Base-by-base conservation (phyloP, 1,284 basidiomycete species). In the Grifola frondosa region DNA sequence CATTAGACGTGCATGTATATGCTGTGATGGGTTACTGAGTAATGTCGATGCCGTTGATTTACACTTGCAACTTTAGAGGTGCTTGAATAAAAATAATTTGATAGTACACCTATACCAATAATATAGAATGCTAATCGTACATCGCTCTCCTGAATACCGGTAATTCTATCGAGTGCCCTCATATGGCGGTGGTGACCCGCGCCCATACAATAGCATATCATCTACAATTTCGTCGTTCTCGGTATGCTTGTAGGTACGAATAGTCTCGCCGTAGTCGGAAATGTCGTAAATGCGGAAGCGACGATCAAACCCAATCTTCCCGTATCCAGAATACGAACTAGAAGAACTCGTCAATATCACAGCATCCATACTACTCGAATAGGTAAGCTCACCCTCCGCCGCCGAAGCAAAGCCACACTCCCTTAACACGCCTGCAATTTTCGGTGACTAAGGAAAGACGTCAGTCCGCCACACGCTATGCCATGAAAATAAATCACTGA, bases 381-480 rank as follows among this genome's bases (percentile, higher is more conserved):
- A 19, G 6, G 12, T 13, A 24, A 7, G 68, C 79, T 59, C 56
- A 84, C 69, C 88, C 84, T 56, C 94, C 95, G 21, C 95, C 95
- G 17, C 90, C 90, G 62, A 99, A 99, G 68, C 95, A 98, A 55
- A 89, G 73, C 95, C 96, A 98, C 3, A 96, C 74, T 6, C 88
- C 89, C 35, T 81, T 75, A 6, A 93, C 75, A 7, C 94, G 79
- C 52, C 84, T 74, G 58, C 95, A 98, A 57, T 93, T 89, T 59
- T 95, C 91, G 9, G 90, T 91, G 13, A 89, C 86, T 88, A 45
- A 5, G 35, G 33, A 24, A 7, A 44, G 45, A 40, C 41, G 36
- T 60, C 48, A 51, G 48, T 53, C n/a, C 13, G 6, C 3, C 28
- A 13, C 13, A 20, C 3, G 28, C 15, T 25, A 8, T 19, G 35